A percentile compares a stretch with the other conserved stretches of the same genome.
Evolutionary conservation across 345 rosid genomes (phyloP).

Genomic region (Eucalyptus decipiens): DNA sequence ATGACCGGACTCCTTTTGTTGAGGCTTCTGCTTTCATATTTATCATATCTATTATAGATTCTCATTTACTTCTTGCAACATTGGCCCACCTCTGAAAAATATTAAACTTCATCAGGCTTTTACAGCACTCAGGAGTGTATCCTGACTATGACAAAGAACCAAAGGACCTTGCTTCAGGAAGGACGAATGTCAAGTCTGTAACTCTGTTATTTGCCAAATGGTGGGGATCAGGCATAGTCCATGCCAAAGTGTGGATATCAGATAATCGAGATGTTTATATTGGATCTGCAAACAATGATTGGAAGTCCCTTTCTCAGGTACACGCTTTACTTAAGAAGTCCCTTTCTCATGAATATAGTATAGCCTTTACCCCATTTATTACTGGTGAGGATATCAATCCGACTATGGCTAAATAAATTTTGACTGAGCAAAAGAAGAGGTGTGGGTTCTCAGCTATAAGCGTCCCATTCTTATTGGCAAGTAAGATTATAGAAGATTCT

Average conservation of each 20-base stretch:
- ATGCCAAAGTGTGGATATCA: conserved; percentile 87
- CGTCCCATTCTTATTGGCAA: neutral
- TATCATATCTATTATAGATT: neutral
- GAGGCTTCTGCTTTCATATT: rapidly evolving
- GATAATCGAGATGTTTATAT: conserved; percentile 64
- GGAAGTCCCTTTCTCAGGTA: conserved; percentile 96
- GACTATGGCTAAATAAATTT: neutral
- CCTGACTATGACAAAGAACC: conserved; percentile 69
- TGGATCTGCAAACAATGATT: conserved; percentile 88
- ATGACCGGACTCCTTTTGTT: too few relatives aligned
- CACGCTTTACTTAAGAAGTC: neutral
- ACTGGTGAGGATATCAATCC: neutral
- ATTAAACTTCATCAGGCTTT: conserved; percentile 25
- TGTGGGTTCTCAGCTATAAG: neutral
- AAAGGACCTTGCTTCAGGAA: conserved; percentile 52
- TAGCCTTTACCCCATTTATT: neutral
- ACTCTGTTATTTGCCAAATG: conserved; percentile 53
- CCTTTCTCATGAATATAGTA: neutral
- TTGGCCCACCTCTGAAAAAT: neutral
- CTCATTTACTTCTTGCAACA: neutral
- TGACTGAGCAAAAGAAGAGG: neutral
- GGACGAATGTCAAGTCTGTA: conserved; percentile 53
- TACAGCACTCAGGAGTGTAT: conserved; percentile 71
- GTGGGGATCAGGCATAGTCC: conserved; percentile 90
- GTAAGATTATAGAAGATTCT: neutral